phyloP scores from a whole-genome alignment of 495 filamentous ascomycete species.

The Podospora tetraspora region DNA sequence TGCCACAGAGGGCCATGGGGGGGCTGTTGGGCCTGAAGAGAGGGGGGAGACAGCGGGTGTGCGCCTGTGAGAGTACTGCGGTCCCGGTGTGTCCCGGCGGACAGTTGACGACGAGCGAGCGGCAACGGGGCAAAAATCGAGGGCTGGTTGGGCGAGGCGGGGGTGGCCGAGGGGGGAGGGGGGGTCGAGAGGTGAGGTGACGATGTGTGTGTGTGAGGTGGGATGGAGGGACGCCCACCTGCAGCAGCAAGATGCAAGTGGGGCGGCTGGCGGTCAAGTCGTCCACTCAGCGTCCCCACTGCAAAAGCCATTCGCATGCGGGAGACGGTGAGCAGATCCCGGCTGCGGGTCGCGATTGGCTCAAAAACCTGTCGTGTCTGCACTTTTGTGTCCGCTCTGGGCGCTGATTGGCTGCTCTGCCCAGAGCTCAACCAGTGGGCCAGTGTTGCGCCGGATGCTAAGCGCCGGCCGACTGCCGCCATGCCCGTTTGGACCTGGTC shows the following conservation, averaged over 20 bases:
- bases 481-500: slow-evolving; percentile 18
- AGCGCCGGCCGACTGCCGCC: slow-evolving; percentile 29
- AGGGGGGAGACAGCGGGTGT: slow-evolving; percentile 37
- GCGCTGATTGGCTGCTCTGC: slow-evolving; percentile 24
- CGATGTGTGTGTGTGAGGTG: neutral
- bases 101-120: slow-evolving; percentile 8
- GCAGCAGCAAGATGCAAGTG: slow-evolving; percentile 13
- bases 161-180: slow-evolving; percentile 21
- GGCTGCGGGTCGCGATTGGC: slow-evolving; percentile 24
- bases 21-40: slow-evolving; percentile 5
- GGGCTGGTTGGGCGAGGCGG: slow-evolving; percentile 39
- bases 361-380: slow-evolving; percentile 30
- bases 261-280: slow-evolving; percentile 3
- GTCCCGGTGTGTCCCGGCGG: slow-evolving; percentile 17
- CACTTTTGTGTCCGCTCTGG: slow-evolving; percentile 12
- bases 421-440: neutral
- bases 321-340: slow-evolving; percentile 1
- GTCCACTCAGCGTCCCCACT: neutral
- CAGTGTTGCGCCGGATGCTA: slow-evolving; percentile 17
- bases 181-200: neutral
- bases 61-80: slow-evolving; percentile 12
- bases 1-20: slow-evolving; percentile 3
- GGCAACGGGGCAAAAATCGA: slow-evolving; percentile 31
- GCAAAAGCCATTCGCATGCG: neutral
- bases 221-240: slow-evolving; percentile 4